A percentile compares a stretch with the other conserved stretches of the same genome.
Evolutionary conservation across 192 early-diverging fungal species (phyloP).

Genomic region (Podila epigama): DNA sequence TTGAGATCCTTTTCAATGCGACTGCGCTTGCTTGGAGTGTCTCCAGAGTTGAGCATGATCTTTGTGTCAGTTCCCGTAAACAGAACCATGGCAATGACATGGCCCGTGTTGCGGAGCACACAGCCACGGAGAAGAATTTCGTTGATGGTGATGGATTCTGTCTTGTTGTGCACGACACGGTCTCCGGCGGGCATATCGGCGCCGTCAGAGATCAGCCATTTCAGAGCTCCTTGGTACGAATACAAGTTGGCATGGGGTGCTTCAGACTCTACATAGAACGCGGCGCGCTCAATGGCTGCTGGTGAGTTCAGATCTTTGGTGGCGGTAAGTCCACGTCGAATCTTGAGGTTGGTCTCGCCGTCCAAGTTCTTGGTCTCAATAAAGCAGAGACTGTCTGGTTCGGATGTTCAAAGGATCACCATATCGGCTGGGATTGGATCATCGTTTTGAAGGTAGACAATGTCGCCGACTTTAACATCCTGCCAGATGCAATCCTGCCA

Average conservation of each 20-base stretch:
- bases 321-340: constrained; percentile 70
- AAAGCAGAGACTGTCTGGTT: constrained; percentile 84
- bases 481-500: constrained; percentile 85
- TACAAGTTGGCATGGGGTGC: constrained; percentile 89
- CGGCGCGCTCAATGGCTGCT: constrained; percentile 63
- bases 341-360: constrained; percentile 98
- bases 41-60: constrained; percentile 94
- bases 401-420: constrained; percentile 84
- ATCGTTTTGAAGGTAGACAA: constrained; percentile 83
- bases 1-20: constrained; percentile 92
- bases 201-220: constrained; percentile 50
- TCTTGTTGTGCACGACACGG: constrained; percentile 58
- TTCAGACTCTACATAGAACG: constrained; percentile 83
- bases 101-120: constrained; percentile 90
- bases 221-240: constrained; percentile 82
- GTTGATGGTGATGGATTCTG: constrained; percentile 74
- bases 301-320: constrained; percentile 65
- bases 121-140: constrained; percentile 92
- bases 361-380: constrained; percentile 99
- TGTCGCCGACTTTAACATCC: constrained; percentile 87
- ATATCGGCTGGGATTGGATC: constrained; percentile 93
- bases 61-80: constrained; percentile 97
- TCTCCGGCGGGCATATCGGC: constrained; percentile 49
- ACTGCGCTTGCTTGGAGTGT: constrained; percentile 91
- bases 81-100: constrained; percentile 84